phyloP scores from a whole-genome alignment of 331 rosid genomes.

The Acacia concinna region DNA sequence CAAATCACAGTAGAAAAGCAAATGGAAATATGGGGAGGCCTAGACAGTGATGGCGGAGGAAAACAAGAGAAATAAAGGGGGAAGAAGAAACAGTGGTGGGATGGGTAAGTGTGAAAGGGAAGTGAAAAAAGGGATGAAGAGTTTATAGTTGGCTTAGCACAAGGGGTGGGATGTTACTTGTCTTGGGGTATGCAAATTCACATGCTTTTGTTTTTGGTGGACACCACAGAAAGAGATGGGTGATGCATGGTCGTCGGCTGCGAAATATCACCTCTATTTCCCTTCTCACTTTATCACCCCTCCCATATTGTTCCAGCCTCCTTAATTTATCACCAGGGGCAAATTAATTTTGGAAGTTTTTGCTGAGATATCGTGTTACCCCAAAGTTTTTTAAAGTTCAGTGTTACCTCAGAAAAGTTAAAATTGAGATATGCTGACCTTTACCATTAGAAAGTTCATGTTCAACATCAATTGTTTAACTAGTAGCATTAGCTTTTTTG shows the following conservation, averaged over 20 bases:
- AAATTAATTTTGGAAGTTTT: too few relatives aligned
- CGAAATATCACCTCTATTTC: background rate
- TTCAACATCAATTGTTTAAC: too few relatives aligned
- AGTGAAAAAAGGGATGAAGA: background rate
- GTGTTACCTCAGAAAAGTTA: too few relatives aligned
- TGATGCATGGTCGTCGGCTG: background rate
- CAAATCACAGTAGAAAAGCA: background rate
- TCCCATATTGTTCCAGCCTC: too few relatives aligned
- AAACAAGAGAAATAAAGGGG: background rate
- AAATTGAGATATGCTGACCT: too few relatives aligned
- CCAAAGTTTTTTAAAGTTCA: too few relatives aligned
- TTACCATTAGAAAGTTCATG: too few relatives aligned
- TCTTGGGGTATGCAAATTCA: background rate
- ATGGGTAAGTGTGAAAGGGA: background rate
- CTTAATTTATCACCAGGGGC: too few relatives aligned
- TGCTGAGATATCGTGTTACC: too few relatives aligned
- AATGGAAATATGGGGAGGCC: background rate
- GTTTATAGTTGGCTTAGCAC: background rate
- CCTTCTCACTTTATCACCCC: background rate
- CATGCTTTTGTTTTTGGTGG: background rate
- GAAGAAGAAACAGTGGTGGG: background rate
- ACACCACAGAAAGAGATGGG: background rate
- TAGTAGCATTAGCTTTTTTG: too few relatives aligned
- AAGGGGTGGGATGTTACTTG: background rate
- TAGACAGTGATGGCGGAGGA: background rate